Base-by-base conservation (phyloP, 2,329 filamentous ascomycete species). In the Stagonosporopsis cucurbitacearum region DNA sequence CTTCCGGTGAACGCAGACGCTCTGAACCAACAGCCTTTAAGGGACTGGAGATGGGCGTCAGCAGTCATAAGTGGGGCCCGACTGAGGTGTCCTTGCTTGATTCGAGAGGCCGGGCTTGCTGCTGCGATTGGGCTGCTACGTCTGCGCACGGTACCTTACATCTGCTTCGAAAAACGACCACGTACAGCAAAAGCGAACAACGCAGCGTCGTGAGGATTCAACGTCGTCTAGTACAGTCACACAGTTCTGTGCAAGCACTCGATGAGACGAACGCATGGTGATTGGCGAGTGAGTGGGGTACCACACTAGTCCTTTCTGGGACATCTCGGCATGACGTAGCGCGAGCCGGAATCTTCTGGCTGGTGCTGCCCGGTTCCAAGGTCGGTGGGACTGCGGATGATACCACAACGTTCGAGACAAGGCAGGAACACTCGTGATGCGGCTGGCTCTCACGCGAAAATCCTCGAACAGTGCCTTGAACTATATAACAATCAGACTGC, bases 341-440 rank as follows among this genome's bases (percentile, higher is more conserved):
- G 35, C 11, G 36, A 41, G 43, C 6, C 57, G 57, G 62, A 66
- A 65, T 50, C 57, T 51, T 50, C 58, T 49, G 56, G 65, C 58
- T 58, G 43, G 26, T 46, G 50, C 68, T 42, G 62, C 69, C 72
- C 71, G 58, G 25, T 45, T 45, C 42, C 20, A 33, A 32, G 62
- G 67, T 71, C 68, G 53, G 52, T 57, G 50, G 50, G 48, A 46
- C 44, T 57, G 55, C 55, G 46, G 58, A 64, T 54, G 51, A 41
- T 56, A 61, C 66, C 46, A 64, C 46, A 45, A 59, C 30, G 63
- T 56, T 56, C 53, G 19, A 50, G 52, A 46, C 52, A 55, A 51
- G 47, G 52, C 46, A 55, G 40, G 69, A 69, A 67, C 57, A 57
- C 63, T 63, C 62, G 44, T 59, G 66, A 68, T 60, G 44, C 54